These are phyloP conservation scores for Cornus suecica DNA, from an alignment of 148 eudicot genomes.

Conservation along the genomic window DNA sequence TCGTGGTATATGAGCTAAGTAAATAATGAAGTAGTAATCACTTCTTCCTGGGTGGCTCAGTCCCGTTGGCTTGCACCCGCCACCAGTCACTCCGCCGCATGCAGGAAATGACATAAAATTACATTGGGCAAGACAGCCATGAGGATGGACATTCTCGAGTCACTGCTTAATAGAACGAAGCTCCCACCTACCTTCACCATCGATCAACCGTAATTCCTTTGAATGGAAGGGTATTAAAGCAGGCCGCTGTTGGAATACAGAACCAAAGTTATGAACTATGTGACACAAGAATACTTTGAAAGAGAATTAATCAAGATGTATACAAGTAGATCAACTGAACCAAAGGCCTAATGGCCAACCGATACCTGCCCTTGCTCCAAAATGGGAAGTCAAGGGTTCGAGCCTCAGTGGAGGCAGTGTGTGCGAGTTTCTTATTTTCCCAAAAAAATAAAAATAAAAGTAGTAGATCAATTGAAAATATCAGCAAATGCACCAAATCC, in stretches of 20 bases:
- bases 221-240: conserved; percentile 91
- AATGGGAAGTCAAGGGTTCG: too few relatives aligned
- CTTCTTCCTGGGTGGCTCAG: not conserved
- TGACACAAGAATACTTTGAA: not conserved
- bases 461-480: not conserved
- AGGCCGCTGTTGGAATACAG: conserved; percentile 59
- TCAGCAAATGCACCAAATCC: not conserved
- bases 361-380: too few relatives aligned
- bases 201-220: conserved; percentile 70
- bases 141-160: conserved; percentile 3
- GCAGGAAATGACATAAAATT: not conserved
- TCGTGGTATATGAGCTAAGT: not conserved
- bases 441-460: not conserved
- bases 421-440: too few relatives aligned
- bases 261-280: conserved; percentile 5
- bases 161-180: conserved; percentile 60
- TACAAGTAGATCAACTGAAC: not conserved
- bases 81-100: not conserved
- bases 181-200: conserved; percentile 98
- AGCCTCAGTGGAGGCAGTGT: too few relatives aligned
- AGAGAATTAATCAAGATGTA: too few relatives aligned
- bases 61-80: not conserved
- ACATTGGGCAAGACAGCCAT: conserved; percentile 3
- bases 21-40: too few relatives aligned
- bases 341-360: too few relatives aligned